A percentile compares a stretch with the other conserved stretches of the same genome.
Conservation (phyloP, 306 rosid genomes). For the Quercus berberidifolia region DNA sequence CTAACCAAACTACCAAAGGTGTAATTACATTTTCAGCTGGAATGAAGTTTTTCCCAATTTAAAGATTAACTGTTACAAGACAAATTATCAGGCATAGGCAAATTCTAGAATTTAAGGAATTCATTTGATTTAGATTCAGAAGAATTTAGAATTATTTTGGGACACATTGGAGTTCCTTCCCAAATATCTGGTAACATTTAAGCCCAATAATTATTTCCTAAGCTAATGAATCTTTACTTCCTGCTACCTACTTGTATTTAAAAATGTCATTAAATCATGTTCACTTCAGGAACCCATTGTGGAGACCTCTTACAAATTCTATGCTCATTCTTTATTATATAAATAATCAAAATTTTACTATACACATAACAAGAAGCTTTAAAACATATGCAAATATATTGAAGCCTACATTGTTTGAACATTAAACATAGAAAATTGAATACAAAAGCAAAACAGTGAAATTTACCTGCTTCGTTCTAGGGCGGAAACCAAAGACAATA, state of each 20-base stretch:
- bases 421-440: not conserved
- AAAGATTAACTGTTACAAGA: not conserved
- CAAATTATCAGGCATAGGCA: not conserved
- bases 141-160: not conserved
- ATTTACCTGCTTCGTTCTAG: constrained; percentile 86
- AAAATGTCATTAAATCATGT: not conserved
- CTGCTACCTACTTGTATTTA: not conserved
- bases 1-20: not conserved
- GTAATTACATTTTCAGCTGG: not conserved
- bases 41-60: not conserved
- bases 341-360: not conserved
- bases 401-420: not conserved
- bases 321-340: not conserved
- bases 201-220: not conserved
- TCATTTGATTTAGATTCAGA: not conserved
- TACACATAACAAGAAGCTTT: not conserved
- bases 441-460: not conserved
- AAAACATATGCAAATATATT: not conserved
- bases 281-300: not conserved
- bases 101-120: not conserved
- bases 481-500: constrained; percentile 84
- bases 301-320: not conserved
- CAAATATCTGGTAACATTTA: not conserved
- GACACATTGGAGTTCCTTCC: not conserved
- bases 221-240: not conserved